Conservation (phyloP, 2,329 filamentous ascomycete species). For the Talaromyces sp. region DNA sequence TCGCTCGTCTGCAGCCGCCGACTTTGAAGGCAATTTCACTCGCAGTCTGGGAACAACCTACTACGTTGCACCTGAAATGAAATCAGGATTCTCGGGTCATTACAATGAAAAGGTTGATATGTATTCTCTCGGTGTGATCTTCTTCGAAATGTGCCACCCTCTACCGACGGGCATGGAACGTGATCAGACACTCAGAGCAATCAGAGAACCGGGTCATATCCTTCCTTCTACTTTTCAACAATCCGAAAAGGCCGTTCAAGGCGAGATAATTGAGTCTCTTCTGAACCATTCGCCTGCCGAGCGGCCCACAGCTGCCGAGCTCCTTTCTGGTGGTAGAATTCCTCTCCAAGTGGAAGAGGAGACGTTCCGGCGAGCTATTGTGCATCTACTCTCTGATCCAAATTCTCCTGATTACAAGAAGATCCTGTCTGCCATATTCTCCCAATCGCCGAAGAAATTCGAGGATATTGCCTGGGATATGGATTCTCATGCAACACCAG, state of each 20-base stretch:
- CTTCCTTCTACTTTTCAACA: conserved; percentile 74
- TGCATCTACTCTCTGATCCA: conserved; percentile 73
- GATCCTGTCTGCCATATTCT: conserved; percentile 83
- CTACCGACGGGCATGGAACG: conserved; percentile 66
- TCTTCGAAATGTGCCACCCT: conserved; percentile 90
- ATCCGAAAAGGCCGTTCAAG: conserved; percentile 69
- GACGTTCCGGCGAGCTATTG: conserved; percentile 79
- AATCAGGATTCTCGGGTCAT: conserved; percentile 70
- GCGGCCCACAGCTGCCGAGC: conserved; percentile 77
- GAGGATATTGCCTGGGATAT: conserved; percentile 82
- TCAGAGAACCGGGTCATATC: conserved; percentile 68
- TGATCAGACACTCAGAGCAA: conserved; percentile 65
- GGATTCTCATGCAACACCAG: conserved; percentile 57
- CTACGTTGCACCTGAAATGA: conserved; percentile 91
- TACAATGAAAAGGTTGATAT: conserved; percentile 98
- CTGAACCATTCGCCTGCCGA: conserved; percentile 81
- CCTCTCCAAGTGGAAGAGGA: conserved; percentile 93
- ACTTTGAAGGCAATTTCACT: conserved; percentile 46
- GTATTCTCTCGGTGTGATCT: conserved; percentile 96
- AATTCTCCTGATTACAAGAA: conserved; percentile 87
- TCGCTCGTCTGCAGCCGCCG: conserved; percentile 38
- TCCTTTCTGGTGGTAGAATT: conserved; percentile 82
- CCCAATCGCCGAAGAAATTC: conserved; percentile 72
- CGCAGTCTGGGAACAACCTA: conserved; percentile 75
- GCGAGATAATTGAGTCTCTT: conserved; percentile 76